Evolutionary conservation across 2,329 filamentous ascomycete genomes (phyloP), one percentile per base, ranked within the genome.

Genomic region (Paracoccidioides brasiliensis): DNA sequence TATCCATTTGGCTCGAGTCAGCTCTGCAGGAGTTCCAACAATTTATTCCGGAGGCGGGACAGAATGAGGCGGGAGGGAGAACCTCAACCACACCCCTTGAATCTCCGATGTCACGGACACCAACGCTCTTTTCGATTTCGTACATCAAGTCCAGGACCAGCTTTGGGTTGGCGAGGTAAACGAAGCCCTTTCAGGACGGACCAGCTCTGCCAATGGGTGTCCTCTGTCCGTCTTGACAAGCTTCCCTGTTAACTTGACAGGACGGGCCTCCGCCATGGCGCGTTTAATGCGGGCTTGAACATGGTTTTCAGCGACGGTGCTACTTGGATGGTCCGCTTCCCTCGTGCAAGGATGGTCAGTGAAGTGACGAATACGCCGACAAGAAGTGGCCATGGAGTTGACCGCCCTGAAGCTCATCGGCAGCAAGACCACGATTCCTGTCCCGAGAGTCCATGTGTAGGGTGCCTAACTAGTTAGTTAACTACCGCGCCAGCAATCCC

Each of bases 241-340:
- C 64, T 68, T 63, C 62, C 61, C 44, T 70, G 67, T 60, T 55
- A 62, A 55, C 62, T 68, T 32, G 65, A 68, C 5, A 59, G 67
- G 44, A 61, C 60, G 22, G 2, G 22, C 44, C 67, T 70, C 61
- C 58, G 66, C 57, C 52, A 68, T 60, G 66, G 66, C 30, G 56
- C 64, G 57, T 70, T 66, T 46, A 70, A 69, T 59, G 62, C 63
- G 2, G 62, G 66, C 6, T 46, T 67, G 30, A 70, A 69, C 55
- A 64, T 70, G 59, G 61, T 66, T 8, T 71, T 70, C 52, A 57
- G 50, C 35, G 62, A 68, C 37, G 55, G 52, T 33, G 63, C 61
- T 28, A 55, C 61, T 44, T 69, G 64, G 64, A 64, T 67, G 58
- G 58, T 68, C 53, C 63, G 63, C 56, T 68, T 69, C 53, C 62